Conservation (phyloP, 2,329 filamentous ascomycete genomes). For the Knufia petricola region DNA sequence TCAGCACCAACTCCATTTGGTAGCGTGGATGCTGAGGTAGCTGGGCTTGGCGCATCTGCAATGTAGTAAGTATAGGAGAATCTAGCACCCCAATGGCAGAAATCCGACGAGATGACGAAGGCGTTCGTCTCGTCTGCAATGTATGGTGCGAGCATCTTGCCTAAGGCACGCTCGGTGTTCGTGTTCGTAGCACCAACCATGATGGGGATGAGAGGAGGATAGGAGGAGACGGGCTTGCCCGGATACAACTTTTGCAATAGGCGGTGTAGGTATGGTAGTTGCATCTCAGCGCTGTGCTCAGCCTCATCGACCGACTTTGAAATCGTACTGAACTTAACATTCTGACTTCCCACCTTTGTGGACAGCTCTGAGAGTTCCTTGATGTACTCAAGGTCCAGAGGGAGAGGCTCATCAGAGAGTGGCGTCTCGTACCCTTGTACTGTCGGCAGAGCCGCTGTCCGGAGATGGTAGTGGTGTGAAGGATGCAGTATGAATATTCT, state of each 20-base stretch:
- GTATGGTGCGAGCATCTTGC: slow-evolving; percentile 64
- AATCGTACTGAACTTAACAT: slow-evolving; percentile 44
- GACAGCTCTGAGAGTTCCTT: slow-evolving; percentile 27
- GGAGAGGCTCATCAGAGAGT: slow-evolving; percentile 34
- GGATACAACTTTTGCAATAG: slow-evolving; percentile 48
- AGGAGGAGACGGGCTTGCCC: slow-evolving; percentile 43
- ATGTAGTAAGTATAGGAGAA: slow-evolving; percentile 80
- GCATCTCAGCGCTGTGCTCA: slow-evolving; percentile 95
- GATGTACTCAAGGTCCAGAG: slow-evolving; percentile 36
- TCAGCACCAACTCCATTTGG: slow-evolving; percentile 22
- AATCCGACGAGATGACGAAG: slow-evolving; percentile 89
- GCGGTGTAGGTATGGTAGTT: slow-evolving; percentile 86
- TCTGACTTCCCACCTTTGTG: slow-evolving; percentile 18
- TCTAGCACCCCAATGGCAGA: slow-evolving; percentile 85
- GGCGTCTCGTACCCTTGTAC: slow-evolving; percentile 47
- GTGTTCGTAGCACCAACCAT: slow-evolving; percentile 68
- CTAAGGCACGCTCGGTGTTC: slow-evolving; percentile 57
- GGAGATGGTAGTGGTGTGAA: slow-evolving; percentile 77
- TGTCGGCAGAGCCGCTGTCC: slow-evolving; percentile 64
- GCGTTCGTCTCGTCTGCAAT: slow-evolving; percentile 60
- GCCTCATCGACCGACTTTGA: slow-evolving; percentile 57
- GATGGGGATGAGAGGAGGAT: slow-evolving; percentile 72
- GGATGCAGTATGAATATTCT: slow-evolving; percentile 87
- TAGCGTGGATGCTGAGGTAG: slow-evolving; percentile 34
- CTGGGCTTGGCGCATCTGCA: slow-evolving; percentile 37